A percentile compares a stretch with the other conserved stretches of the same genome.
These are phyloP conservation scores for Cornus suecica DNA, from an alignment of 148 eudicot genomes.

Conservation along the genomic window DNA sequence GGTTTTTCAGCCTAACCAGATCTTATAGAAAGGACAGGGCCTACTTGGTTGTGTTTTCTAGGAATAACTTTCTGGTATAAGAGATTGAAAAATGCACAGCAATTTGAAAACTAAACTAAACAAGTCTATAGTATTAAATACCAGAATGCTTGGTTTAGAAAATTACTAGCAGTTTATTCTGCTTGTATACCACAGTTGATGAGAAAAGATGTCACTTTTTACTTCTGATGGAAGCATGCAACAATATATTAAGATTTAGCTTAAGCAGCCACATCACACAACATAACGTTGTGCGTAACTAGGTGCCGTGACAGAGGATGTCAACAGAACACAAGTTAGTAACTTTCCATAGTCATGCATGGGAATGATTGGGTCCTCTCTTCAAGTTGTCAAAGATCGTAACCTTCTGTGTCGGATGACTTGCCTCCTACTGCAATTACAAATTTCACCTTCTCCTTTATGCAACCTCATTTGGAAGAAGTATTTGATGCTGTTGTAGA, in stretches of 20 bases:
- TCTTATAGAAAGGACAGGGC: no score
- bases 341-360: not conserved
- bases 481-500: not conserved
- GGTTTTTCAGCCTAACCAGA: not conserved
- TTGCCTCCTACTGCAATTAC: not conserved
- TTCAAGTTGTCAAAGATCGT: not conserved
- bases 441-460: not conserved
- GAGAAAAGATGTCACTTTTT: not conserved
- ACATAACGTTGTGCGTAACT: not conserved
- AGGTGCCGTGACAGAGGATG: not conserved
- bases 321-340: not conserved
- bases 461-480: not conserved
- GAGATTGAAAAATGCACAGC: no score
- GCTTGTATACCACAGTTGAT: no score
- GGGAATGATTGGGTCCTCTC: not conserved
- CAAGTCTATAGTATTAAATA: not conserved
- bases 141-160: not conserved
- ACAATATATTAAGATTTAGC: not conserved
- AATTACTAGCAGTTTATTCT: no score
- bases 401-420: not conserved
- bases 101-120: no score
- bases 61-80: no score
- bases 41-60: no score
- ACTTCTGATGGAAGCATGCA: not conserved
- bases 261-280: not conserved